These are phyloP conservation scores for Aspergillus incahuasiensis DNA, from an alignment of 495 filamentous ascomycete genomes.

Conservation along the genomic window DNA sequence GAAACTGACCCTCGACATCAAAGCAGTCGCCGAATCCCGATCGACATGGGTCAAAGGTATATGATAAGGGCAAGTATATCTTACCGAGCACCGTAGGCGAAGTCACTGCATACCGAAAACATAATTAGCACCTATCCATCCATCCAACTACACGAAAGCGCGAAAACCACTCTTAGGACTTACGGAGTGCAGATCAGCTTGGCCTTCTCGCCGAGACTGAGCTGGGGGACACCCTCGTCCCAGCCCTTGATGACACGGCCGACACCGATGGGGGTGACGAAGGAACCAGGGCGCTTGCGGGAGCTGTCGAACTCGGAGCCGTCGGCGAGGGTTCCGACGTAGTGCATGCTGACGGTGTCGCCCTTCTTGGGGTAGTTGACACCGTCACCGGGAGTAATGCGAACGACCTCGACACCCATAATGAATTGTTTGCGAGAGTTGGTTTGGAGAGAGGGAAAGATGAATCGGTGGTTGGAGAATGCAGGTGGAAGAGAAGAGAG, in stretches of 20 bases:
- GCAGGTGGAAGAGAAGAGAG: neutral
- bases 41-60: neutral
- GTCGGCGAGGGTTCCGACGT: conserved; percentile 78
- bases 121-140: conserved; percentile 25
- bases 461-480: neutral
- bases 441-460: neutral
- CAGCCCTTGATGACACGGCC: conserved; percentile 80
- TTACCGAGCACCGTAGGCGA: conserved; percentile 71
- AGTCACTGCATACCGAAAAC: conserved; percentile 53
- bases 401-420: conserved; percentile 53
- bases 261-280: conserved; percentile 64
- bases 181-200: conserved; percentile 73
- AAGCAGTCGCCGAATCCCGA: neutral
- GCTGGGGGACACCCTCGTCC: conserved; percentile 77
- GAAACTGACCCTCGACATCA: neutral
- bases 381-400: conserved; percentile 29
- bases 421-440: conserved; percentile 14
- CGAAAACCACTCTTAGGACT: conserved; percentile 21
- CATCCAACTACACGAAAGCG: neutral
- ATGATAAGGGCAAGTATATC: conserved; percentile 17
- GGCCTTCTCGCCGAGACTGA: conserved; percentile 78
- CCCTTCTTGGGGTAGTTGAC: conserved; percentile 53
- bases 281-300: conserved; percentile 50
- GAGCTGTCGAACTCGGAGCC: conserved; percentile 70
- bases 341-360: conserved; percentile 72